A percentile compares a stretch with the other conserved stretches of the same genome.
These are phyloP conservation scores for Ceratocystis ficicola DNA, from an alignment of 2,329 filamentous ascomycete genomes.

Conservation along the genomic window DNA sequence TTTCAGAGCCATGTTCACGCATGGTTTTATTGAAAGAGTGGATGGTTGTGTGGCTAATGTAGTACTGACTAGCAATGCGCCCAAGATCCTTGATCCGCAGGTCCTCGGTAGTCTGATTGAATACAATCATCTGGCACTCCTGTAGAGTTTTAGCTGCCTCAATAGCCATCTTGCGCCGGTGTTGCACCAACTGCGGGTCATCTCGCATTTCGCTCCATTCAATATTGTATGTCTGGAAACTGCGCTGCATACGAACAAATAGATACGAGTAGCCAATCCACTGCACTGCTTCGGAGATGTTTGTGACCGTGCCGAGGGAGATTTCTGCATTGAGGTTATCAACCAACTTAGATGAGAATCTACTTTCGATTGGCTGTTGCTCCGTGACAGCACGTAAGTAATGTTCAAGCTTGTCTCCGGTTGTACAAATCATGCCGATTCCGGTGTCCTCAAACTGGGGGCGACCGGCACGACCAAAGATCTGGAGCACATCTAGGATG, in stretches of 20 bases:
- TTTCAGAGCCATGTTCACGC: conserved; percentile 72
- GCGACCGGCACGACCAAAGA: conserved; percentile 94
- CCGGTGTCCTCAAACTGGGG: conserved; percentile 96
- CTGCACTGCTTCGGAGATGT: conserved; percentile 81
- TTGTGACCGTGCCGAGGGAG: conserved; percentile 84
- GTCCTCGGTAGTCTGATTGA: conserved; percentile 84
- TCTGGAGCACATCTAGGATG: conserved; percentile 92
- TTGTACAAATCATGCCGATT: conserved; percentile 97
- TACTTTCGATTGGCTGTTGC: conserved; percentile 94
- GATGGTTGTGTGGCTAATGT: conserved; percentile 84
- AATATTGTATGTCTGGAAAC: conserved; percentile 84
- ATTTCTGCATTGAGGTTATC: conserved; percentile 97
- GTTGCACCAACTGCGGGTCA: conserved; percentile 75
- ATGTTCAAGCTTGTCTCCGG: conserved; percentile 81
- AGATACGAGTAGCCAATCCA: conserved; percentile 98
- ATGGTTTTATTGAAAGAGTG: conserved; percentile 96
- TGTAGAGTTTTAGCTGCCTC: conserved; percentile 79
- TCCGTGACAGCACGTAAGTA: conserved; percentile 89
- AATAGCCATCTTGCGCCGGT: conserved; percentile 73
- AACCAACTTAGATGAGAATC: conserved; percentile 82
- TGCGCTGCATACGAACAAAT: conserved; percentile 90
- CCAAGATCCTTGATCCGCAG: conserved; percentile 89
- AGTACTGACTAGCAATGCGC: conserved; percentile 92
- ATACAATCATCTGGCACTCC: conserved; percentile 96
- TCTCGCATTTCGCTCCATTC: conserved; percentile 84